Conservation (phyloP, 148 eudicot species). For the Silene uniflora region DNA sequence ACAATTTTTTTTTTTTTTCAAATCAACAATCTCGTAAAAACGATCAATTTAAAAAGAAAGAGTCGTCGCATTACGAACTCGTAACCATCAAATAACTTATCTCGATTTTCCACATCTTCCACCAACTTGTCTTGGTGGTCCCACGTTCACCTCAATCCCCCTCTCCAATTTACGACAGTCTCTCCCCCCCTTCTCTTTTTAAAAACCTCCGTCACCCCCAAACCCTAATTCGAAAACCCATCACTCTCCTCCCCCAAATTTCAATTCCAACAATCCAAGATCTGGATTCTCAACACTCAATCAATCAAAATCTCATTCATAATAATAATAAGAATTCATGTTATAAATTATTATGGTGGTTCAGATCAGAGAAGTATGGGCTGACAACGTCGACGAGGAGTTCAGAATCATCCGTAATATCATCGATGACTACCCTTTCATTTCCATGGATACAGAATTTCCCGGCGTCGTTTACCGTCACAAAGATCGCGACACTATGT, state of each 20-base stretch:
- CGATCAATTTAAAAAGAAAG: no score
- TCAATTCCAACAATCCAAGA: not conserved
- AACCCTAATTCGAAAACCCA: slow-evolving; percentile 12
- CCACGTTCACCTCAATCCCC: no score
- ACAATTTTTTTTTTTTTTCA: no score
- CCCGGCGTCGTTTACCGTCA: slow-evolving; percentile 47
- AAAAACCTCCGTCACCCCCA: not conserved
- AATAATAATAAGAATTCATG: not conserved
- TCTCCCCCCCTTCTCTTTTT: not conserved
- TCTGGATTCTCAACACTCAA: slow-evolving; percentile 1
- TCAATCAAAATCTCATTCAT: not conserved
- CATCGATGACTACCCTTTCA: slow-evolving; percentile 34
- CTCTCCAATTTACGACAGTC: no score
- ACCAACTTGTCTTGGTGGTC: no score
- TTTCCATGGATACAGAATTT: slow-evolving; percentile 68
- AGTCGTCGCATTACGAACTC: no score
- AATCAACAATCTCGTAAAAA: no score
- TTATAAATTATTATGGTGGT: slow-evolving; percentile 2
- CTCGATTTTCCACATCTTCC: no score
- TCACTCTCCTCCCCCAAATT: not conserved
- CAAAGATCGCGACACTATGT: not conserved
- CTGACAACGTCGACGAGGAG: slow-evolving; percentile 38
- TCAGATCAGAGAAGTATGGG: slow-evolving; percentile 43
- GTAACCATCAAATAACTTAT: no score
- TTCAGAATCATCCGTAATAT: slow-evolving; percentile 30